Evolutionary conservation across 768 basidiomycete genomes (phyloP), one percentile per base, ranked within the genome.

Genomic region (Porpolomopsis calyptriformis): DNA sequence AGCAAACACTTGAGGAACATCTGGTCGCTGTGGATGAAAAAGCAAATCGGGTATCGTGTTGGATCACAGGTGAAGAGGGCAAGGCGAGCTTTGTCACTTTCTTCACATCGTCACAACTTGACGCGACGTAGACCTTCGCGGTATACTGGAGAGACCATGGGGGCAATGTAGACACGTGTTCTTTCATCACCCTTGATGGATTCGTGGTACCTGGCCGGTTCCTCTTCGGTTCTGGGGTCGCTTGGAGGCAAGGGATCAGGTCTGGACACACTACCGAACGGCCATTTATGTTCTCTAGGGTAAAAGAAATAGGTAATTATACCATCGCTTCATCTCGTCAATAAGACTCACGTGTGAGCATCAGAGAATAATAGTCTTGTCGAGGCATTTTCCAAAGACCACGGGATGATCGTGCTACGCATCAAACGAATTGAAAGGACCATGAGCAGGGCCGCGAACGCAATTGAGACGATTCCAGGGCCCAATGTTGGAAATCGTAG

Each of bases 111-210:
- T 4, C 6, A 11, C 4, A 2, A 4, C 19, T n/a, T 18, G 11
- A 27, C 14, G 22, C 29, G 4, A 34, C 31, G 27, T 52, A 84
- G 81, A 58, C 52, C 4, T 85, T 85, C 57, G 64, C 67, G 3
- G 72, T 85, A 0, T 70, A 77, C 52, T 85, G 82, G 83, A 69
- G 65, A 33, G 82, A 85, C 54, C 65, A 72, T 46, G 81, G 74
- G 25, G 67, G 74, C 29, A 57, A 57, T 23, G 57, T 75, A 4
- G 69, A 76, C 44, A 75, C 77, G 3, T 81, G 78, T 47, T 63
- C 72, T 0, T 84, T 72, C 54, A 76, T 86, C 18, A 67, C 65
- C n/a, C 61, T 85, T 6, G 84, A 85, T 55, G 82, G 81, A 2
- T 67, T 73, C 43, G 60, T 69, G 2, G 76, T 79, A 1, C 75